These are phyloP conservation scores for Aspergillus chevalieri DNA, from an alignment of 2,329 filamentous ascomycete species.

Conservation along the genomic window DNA sequence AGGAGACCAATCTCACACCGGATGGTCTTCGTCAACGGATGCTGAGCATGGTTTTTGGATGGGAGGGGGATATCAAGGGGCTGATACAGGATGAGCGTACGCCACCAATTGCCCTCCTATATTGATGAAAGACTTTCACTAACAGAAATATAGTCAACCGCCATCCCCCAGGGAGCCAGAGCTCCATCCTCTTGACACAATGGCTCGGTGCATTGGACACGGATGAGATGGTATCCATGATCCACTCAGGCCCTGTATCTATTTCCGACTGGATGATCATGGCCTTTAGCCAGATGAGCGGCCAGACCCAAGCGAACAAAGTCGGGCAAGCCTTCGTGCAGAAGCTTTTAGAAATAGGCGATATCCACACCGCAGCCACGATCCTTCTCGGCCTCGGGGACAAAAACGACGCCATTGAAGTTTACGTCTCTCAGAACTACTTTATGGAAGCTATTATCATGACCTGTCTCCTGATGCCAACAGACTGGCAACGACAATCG, in stretches of 20 bases:
- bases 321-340: constrained; percentile 87
- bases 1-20: constrained; percentile 56
- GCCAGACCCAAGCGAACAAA: constrained; percentile 73
- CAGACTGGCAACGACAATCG: constrained; percentile 85
- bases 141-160: constrained; percentile 49
- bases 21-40: constrained; percentile 84
- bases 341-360: constrained; percentile 78
- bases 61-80: constrained; percentile 76
- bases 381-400: constrained; percentile 91
- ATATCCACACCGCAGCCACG: constrained; percentile 85
- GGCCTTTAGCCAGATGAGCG: constrained; percentile 80
- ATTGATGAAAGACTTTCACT: constrained; percentile 5
- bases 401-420: constrained; percentile 88
- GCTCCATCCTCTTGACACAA: constrained; percentile 75
- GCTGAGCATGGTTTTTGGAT: constrained; percentile 90
- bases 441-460: constrained; percentile 91
- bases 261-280: constrained; percentile 96
- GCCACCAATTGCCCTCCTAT: constrained; percentile 14
- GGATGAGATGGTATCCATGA: constrained; percentile 71
- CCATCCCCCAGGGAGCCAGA: constrained; percentile 67
- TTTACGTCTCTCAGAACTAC: constrained; percentile 85
- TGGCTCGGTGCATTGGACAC: constrained; percentile 85
- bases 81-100: constrained; percentile 74
- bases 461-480: constrained; percentile 72
- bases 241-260: constrained; percentile 75